Evolutionary conservation across 202 grass and related monocot species (phyloP).

Genomic region (Schoenoplectus tabernaemontani): DNA sequence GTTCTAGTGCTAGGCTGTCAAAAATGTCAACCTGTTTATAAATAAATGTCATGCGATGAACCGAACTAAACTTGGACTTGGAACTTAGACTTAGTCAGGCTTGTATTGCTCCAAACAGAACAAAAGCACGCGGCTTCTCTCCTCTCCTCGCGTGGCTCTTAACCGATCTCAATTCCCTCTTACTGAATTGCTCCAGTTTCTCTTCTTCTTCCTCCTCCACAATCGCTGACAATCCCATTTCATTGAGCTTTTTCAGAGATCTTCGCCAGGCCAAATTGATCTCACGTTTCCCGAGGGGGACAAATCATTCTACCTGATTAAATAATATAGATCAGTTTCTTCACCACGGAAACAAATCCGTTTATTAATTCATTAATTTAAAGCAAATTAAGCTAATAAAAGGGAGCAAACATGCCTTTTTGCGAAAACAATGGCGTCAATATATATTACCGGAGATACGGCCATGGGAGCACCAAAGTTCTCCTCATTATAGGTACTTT

Average conservation of each 20-base stretch:
- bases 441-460: slow-evolving; percentile 79
- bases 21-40: neutral
- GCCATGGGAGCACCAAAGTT: slow-evolving; percentile 78
- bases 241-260: slow-evolving; percentile 8
- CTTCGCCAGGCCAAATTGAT: neutral
- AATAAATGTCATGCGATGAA: slow-evolving; percentile 8
- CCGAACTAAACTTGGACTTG: neutral
- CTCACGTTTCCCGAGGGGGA: neutral
- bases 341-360: neutral
- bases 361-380: neutral
- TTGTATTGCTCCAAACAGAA: no score
- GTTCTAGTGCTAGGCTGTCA: neutral
- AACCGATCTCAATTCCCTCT: neutral
- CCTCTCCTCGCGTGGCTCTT: no score
- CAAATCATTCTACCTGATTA: neutral
- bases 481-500: slow-evolving; percentile 75
- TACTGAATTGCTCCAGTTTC: neutral
- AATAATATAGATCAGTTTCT: neutral
- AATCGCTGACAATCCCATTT: no score
- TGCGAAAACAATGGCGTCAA: slow-evolving; percentile 62
- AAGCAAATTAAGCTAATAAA: neutral
- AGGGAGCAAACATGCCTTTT: slow-evolving; percentile 92
- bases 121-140: slow-evolving; percentile 24
- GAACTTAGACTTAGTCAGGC: slow-evolving; percentile 13
- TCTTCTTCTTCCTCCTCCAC: neutral